Evolutionary conservation across 2,329 filamentous ascomycete genomes (phyloP).

Genomic region (Fusarium marasasianum): DNA sequence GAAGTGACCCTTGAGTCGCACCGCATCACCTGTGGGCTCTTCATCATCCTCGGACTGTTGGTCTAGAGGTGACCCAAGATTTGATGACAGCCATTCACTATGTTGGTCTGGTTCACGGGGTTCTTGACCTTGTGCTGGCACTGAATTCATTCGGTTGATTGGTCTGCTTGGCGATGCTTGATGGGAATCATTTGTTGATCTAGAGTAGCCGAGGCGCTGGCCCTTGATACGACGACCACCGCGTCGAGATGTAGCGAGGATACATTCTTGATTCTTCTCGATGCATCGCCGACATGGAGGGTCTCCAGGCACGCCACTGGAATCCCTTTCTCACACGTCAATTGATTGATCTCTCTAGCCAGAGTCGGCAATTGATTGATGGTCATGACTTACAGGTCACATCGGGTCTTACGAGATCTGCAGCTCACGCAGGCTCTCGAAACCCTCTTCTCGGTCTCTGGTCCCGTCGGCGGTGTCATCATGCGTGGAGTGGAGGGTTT

Average conservation of each 20-base stretch:
- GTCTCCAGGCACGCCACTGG: slow-evolving; percentile 47
- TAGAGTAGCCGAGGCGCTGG: slow-evolving; percentile 5
- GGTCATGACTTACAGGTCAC: slow-evolving; percentile 22
- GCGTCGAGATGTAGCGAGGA: slow-evolving; percentile 52
- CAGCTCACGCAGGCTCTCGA: slow-evolving; percentile 32
- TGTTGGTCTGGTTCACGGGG: slow-evolving; percentile 5
- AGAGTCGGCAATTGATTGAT: background rate
- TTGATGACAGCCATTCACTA: slow-evolving; percentile 26
- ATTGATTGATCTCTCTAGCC: background rate
- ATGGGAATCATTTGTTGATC: background rate
- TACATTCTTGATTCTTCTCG: slow-evolving; percentile 50
- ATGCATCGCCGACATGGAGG: slow-evolving; percentile 52
- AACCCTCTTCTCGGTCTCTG: slow-evolving; percentile 29
- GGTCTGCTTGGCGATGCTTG: background rate
- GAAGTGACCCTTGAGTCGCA: slow-evolving; percentile 51
- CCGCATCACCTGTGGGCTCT: background rate
- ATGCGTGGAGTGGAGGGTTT: background rate
- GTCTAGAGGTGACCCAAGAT: slow-evolving; percentile 26
- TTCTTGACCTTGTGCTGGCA: background rate
- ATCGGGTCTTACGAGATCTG: slow-evolving; percentile 32
- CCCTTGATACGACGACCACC: slow-evolving; percentile 50
- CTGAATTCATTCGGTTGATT: background rate
- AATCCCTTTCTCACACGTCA: slow-evolving; percentile 41
- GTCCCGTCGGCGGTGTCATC: slow-evolving; percentile 7
- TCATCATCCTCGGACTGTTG: slow-evolving; percentile 16